Percentiles rank a stretch among this genome's conserved stretches.
These are phyloP conservation scores for Fragaria ananassa DNA, from an alignment of 306 rosid genomes.

Conservation along the genomic window DNA sequence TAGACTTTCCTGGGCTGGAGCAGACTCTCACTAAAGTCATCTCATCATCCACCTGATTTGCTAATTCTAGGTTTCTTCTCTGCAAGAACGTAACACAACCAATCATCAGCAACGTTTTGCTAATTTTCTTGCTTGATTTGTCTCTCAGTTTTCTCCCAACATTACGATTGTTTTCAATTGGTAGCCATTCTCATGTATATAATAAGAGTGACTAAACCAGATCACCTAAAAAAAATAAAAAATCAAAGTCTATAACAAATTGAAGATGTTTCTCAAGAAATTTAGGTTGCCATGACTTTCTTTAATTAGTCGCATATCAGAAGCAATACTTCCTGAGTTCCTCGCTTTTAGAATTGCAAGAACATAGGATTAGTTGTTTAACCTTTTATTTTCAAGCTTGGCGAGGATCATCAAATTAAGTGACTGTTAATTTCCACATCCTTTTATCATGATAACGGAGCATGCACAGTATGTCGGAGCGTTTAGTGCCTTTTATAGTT, in stretches of 20 bases:
- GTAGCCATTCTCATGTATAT: neutral
- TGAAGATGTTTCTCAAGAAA: too few relatives aligned
- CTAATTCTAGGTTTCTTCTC: neutral
- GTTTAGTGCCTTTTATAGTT: neutral
- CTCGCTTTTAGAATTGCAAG: neutral
- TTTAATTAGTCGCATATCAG: too few relatives aligned
- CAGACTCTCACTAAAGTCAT: neutral
- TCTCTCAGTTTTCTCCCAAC: neutral
- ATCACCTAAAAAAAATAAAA: too few relatives aligned
- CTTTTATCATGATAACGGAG: neutral
- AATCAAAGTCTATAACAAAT: too few relatives aligned
- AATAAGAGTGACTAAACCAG: too few relatives aligned
- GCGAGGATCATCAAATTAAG: too few relatives aligned
- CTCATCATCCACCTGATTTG: neutral
- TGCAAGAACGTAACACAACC: neutral
- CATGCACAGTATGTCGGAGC: neutral
- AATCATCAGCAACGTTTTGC: neutral
- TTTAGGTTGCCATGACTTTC: too few relatives aligned
- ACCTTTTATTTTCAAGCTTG: too few relatives aligned
- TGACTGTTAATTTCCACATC: too few relatives aligned
- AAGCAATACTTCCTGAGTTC: too few relatives aligned
- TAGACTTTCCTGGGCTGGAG: conserved; percentile 21
- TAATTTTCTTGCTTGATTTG: neutral
- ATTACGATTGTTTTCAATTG: neutral
- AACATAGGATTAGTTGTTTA: too few relatives aligned